Evolutionary conservation across 2,329 filamentous ascomycete species (phyloP), one percentile per base, ranked within the genome.

Genomic region (Mycosphaerella arachidis): DNA sequence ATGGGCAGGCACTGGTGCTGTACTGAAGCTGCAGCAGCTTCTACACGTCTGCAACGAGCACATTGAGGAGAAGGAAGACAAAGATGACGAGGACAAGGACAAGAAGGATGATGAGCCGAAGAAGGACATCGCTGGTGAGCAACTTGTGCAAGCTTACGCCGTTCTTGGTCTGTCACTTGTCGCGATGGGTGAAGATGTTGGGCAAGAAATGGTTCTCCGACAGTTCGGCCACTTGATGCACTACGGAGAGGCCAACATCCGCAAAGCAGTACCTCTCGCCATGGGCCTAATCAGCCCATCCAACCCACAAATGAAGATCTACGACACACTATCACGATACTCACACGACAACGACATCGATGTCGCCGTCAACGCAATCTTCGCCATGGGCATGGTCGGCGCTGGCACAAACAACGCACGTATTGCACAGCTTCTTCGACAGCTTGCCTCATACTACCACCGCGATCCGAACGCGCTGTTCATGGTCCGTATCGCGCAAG

Each of bases 261-360:
- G 94, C 63, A 94, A 94, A 73, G 93, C 92, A 20, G 94, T 99
- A 31, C 94, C 94, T 37, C 82, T 99, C 57, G 94, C 94, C 29
- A 95, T 99, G 91, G 95, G 92, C 71, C 84, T 99, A 57, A 88
- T 99, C 72, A 96, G 91, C 77, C 91, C 95, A 12, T 97, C 92
- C 79, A 99, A 99, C 79, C 94, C 94, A 10, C 95, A 99, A 75
- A 99, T 99, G 93, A 99, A 97, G 82, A 90, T 99, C 52, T 99
- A 99, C 79, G 94, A 99, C 75, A 99, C 94, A 0, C 82, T 99
- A 10, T 99, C 94, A 55, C 84, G 94, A 72, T 99, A 99, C 83
- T 95, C 90, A 65, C 94, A 99, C 83, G 94, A 99, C 79, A 99
- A 94, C 68, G 94, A 99, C 78, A 95, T 93, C 63, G 94, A 99